phyloP scores from a whole-genome alignment of 768 basidiomycete species.

The Lenzites betulinus region DNA sequence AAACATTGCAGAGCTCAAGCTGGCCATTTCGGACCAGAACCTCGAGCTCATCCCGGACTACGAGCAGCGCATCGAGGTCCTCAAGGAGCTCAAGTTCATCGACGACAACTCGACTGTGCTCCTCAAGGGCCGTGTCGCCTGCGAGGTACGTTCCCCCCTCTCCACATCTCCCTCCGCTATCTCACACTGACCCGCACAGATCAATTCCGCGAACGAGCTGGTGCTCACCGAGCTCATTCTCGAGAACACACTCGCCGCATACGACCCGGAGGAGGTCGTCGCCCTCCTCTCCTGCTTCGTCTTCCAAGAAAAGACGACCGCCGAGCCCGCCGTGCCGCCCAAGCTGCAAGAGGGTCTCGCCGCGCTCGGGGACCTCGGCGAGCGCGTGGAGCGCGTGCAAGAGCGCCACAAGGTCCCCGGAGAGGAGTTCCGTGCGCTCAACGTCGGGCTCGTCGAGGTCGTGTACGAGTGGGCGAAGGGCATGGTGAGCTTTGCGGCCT shows the following conservation, averaged over 20 bases:
- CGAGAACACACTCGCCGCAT: conserved; percentile 89
- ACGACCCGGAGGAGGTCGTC: conserved; percentile 95
- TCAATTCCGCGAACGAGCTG: conserved; percentile 97
- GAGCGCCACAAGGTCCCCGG: conserved; percentile 74
- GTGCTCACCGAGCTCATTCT: conserved; percentile 95
- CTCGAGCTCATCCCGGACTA: conserved; percentile 96
- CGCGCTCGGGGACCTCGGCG: conserved; percentile 74
- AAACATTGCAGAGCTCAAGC: conserved; percentile 76
- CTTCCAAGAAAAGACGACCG: conserved; percentile 97
- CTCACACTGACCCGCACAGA: conserved; percentile 48
- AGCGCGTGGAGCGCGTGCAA: conserved; percentile 80
- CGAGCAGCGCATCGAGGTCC: conserved; percentile 88
- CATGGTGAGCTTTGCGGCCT: conserved; percentile 64
- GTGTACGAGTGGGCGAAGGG: conserved; percentile 99
- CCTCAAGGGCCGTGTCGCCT: conserved; percentile 96
- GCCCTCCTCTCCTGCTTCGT: conserved; percentile 95
- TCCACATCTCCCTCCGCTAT: background rate
- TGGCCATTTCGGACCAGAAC: conserved; percentile 94
- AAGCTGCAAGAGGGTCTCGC: conserved; percentile 81
- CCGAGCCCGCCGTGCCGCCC: conserved; percentile 78
- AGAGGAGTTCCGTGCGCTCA: conserved; percentile 80
- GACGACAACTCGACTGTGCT: conserved; percentile 95
- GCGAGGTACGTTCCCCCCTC: conserved; percentile 63
- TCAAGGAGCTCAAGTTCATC: conserved; percentile 91
- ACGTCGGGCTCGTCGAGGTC: conserved; percentile 91